phyloP scores from a whole-genome alignment of 768 basidiomycete species.

The Hirschioporus abietinus region DNA sequence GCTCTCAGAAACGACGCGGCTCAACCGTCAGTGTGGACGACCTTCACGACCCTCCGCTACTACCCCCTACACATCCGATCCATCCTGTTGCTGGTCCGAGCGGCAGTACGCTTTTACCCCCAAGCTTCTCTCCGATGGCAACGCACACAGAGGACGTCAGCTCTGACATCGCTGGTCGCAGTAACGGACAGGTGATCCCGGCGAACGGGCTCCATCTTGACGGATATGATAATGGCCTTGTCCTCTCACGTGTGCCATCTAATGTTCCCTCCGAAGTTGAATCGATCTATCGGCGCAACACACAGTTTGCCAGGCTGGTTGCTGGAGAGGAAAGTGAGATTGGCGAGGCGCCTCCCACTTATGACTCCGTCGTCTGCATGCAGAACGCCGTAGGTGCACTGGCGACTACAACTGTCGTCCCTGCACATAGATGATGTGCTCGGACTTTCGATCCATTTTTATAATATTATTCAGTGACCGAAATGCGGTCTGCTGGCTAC shows the following conservation, averaged over 20 bases:
- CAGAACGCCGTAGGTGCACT: neutral
- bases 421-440: neutral
- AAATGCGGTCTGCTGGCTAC: too few relatives aligned
- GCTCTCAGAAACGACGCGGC: conserved; percentile 19
- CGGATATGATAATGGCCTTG: neutral
- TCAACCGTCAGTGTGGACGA: conserved; percentile 8
- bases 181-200: neutral
- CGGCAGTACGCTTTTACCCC: neutral
- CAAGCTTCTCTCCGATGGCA: neutral
- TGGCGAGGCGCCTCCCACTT: conserved; percentile 85
- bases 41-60: conserved; percentile 12
- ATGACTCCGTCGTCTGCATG: conserved; percentile 27
- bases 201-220: neutral
- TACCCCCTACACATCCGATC: conserved; percentile 2
- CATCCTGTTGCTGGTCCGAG: neutral
- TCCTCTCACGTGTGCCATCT: neutral
- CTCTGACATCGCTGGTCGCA: neutral
- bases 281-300: conserved; percentile 36
- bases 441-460: neutral
- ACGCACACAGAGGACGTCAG: neutral
- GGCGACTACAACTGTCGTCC: neutral
- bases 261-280: conserved; percentile 18
- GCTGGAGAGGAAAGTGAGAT: conserved; percentile 75
- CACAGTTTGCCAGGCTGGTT: conserved; percentile 73
- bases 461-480: neutral